Base-by-base conservation (phyloP, 140 eudicot genomes). In the Ambrosia hybrid region DNA sequence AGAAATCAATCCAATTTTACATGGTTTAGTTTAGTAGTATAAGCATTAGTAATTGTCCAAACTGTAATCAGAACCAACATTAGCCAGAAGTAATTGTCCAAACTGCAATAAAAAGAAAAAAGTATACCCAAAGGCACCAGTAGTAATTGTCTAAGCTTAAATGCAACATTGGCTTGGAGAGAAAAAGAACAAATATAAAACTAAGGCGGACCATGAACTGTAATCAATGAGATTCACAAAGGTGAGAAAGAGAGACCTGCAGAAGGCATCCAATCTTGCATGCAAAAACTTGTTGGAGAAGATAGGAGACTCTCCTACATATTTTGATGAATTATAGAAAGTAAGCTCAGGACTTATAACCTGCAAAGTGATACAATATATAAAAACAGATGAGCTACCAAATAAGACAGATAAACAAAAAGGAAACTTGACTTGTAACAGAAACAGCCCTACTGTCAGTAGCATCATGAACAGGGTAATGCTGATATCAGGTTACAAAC, bases 341-440 rank as follows among this genome's bases (percentile, higher is more conserved):
- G 99, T 95, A 79, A 95, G 95, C 84, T 95, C 99, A 6, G 99
- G 99, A 45, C 99, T 85, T 73, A 91, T 86, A 86, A 88, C 96
- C 99, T 95, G 95, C 75, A 73, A 73, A 78, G 72, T 37, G 70
- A 62, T 51, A n/a, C 39, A 46, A 41, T 6, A 67, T 21, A 41
- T 41, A 67, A 61, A 51, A 75, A 55, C 14, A 46, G 17, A 73
- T 13, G 37, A 63, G 69, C 67, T 51, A 64, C 13, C 37, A 30
- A 16, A 65, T 4, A 33, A 17, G 13, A 62, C 30, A 11, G 39
- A 10, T 26, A 55, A 64, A 46, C 16, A 78, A 52, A 53, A 64
- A 26, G 21, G 10, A 30, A 52, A 11, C 2, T 30, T 4, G 75
- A 58, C 34, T 46, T 38, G 71, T 43, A 59, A 60, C 69, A 49